Evolutionary conservation across 2,329 filamentous ascomycete species (phyloP).

Genomic region (Westerdykella sp.): DNA sequence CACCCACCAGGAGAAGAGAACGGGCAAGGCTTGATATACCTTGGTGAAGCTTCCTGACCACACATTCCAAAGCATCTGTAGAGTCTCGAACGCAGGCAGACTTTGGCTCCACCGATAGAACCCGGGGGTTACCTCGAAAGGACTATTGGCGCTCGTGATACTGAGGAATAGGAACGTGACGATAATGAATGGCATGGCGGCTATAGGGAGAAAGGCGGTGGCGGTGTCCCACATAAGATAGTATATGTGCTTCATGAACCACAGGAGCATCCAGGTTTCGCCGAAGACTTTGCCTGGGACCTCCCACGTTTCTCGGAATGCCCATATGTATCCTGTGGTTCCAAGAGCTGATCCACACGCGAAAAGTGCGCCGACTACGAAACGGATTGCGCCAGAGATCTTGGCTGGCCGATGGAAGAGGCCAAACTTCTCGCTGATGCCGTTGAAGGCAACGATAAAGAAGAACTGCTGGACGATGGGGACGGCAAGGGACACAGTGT

Average conservation of each 20-base stretch:
- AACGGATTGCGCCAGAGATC: no score
- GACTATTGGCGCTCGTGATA: constrained; percentile 36
- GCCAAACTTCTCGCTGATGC: no score
- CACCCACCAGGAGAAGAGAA: no score
- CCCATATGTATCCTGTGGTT: constrained; percentile 39
- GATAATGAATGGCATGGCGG: constrained; percentile 39
- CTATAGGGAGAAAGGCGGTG: constrained; percentile 34
- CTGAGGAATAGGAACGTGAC: constrained; percentile 41
- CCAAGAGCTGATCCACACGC: constrained; percentile 27
- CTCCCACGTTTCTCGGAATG: constrained; percentile 36
- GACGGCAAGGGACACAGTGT: constrained; percentile 42
- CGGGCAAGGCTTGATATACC: no score
- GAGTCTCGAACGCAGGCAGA: constrained; percentile 37
- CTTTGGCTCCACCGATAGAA: constrained; percentile 38
- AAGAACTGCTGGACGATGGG: constrained; percentile 47
- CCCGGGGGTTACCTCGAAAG: constrained; percentile 36
- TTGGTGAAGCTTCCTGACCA: constrained; percentile 30
- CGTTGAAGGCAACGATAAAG: constrained; percentile 42
- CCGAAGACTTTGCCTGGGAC: constrained; percentile 35
- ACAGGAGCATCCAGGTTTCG: constrained; percentile 38
- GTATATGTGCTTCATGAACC: constrained; percentile 41
- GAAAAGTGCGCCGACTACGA: no score
- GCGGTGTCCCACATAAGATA: constrained; percentile 39
- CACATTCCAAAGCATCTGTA: constrained; percentile 35
- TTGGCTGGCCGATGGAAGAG: no score